Base-by-base conservation (phyloP, 345 rosid species). In the Excoecaria cochinchinensis region DNA sequence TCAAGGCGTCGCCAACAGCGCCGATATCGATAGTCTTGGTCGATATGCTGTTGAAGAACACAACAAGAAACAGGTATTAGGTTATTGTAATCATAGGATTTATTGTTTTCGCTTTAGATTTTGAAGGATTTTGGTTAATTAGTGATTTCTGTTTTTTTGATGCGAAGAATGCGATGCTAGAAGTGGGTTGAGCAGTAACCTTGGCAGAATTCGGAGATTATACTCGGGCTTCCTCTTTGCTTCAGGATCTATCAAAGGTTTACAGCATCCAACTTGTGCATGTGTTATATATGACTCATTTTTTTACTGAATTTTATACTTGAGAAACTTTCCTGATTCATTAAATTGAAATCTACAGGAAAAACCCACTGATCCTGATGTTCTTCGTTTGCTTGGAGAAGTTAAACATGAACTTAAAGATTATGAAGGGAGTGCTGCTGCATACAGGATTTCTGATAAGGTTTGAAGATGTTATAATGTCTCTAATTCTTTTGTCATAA, bases 41-140 rank as follows among this genome's bases (percentile, higher is more conserved):
- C 96, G 95, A 36, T 95, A 88, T 69, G 98, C 99, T 74, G 94
- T 93, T 69, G 94, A 93, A 16, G 93, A 95, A 71, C 98, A 95
- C 76, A 95, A 95, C 83, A 91, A 90, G 84, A 90, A 89, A 74
- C 88, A 89, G 97, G 98, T 90, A 39, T 12, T 0, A 3, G 14
- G 3, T 11, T 5, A 8, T 24, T 10, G 22, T 24, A 9, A 11
- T 46, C 8, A 16, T 24, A 14, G 1, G 48, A 74, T 56, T 14
- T 6, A 3, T 0, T 19, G 31, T 19, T 51, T 52, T 16, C 13
- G 11, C 31, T 62, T 57, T 4, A 5, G 59, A 15, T 67, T 61
- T 24, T 40, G 14, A 6, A 5, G 48, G 53, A 17, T 21, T 58
- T 39, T 13, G 14, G 66, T 8, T 17, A 67, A 6, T 50, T 53